Evolutionary conservation across 768 basidiomycete species (phyloP).

Genomic region (Tylopilus subfusipes): DNA sequence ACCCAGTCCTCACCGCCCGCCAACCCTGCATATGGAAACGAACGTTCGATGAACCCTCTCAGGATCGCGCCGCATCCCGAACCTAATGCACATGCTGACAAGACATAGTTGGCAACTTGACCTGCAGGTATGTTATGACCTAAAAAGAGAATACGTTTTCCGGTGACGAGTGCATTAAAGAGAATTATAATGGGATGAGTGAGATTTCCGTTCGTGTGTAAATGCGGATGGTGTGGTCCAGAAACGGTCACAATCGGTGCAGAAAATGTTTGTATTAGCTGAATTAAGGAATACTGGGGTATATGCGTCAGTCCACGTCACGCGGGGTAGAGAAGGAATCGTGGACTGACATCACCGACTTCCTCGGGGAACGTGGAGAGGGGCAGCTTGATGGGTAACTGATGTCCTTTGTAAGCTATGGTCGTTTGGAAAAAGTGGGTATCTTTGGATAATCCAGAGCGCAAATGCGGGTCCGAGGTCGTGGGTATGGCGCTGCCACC

Average conservation of each 20-base stretch:
- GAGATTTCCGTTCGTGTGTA: slow-evolving; percentile 85
- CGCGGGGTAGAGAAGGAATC: background rate
- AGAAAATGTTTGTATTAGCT: slow-evolving; percentile 82
- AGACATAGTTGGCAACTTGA: slow-evolving; percentile 85
- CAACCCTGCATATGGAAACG: slow-evolving; percentile 94
- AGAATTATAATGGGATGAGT: slow-evolving; percentile 95
- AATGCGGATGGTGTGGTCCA: slow-evolving; percentile 83
- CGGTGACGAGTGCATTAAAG: slow-evolving; percentile 93
- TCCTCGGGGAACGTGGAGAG: slow-evolving; percentile 88
- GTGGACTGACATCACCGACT: slow-evolving; percentile 83
- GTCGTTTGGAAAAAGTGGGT: slow-evolving; percentile 92
- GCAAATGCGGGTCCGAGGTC: slow-evolving; percentile 44
- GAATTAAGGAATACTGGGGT: slow-evolving; percentile 84
- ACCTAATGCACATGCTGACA: slow-evolving; percentile 90
- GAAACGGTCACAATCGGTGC: slow-evolving; percentile 52
- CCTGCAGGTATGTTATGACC: slow-evolving; percentile 88
- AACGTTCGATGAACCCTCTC: slow-evolving; percentile 83
- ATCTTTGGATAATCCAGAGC: slow-evolving; percentile 65
- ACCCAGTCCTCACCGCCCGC: slow-evolving; percentile 88
- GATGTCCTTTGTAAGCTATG: slow-evolving; percentile 79
- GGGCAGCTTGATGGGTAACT: slow-evolving; percentile 88
- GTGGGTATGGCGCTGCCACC: slow-evolving; percentile 37
- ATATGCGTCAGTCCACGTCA: slow-evolving; percentile 10
- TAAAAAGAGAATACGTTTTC: slow-evolving; percentile 94
- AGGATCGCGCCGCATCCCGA: slow-evolving; percentile 85